Evolutionary conservation across 2,329 filamentous ascomycete genomes (phyloP), one percentile per base, ranked within the genome.

Genomic region (Cercospora sp.): DNA sequence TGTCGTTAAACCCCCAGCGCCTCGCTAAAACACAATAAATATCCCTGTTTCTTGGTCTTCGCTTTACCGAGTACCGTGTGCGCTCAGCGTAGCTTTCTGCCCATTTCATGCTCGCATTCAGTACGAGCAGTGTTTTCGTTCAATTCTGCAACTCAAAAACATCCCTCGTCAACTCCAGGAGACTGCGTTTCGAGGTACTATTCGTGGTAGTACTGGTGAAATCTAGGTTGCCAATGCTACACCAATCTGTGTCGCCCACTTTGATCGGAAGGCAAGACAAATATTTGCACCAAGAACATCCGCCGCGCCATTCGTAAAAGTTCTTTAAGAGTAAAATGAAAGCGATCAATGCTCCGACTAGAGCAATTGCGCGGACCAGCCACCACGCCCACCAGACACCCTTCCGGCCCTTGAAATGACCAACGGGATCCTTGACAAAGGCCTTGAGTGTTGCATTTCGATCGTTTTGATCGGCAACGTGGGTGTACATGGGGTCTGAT

Each of bases 351-450:
- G 94, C 91, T n/a, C 89, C 86, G 7, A 97, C 86, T 62, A 99
- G 82, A 26, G 91, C 90, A 0, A 86, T 92, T 0, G 87, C 91
- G 18, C 95, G 88, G 30, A 98, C 85, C 24, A 97, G 80, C 94
- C 94, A 98, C 95, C 95, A 99, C 5, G 84, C 91, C 95, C 95
- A 99, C 95, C 95, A 99, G 7, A 97, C 85, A 24, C 91, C 91
- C 79, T 97, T 97, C 18, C 95, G 87, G 21, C 92, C 93, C 79
- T 94, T 94, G 83, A 98, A 98, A 81, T 97, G 97, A 5, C 88
- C 89, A 0, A 87, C 71, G 0, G 85, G 85, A 64, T 82, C 77
- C 70, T 83, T 84, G 26, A 81, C 77, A 71, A 87, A 86, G 16
- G 75, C 79, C 12, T 77, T 75, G 1, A 85, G 67, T 26, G 76